Conservation (phyloP, 1,139 yeast genomes). For the Pichia sp. region DNA sequence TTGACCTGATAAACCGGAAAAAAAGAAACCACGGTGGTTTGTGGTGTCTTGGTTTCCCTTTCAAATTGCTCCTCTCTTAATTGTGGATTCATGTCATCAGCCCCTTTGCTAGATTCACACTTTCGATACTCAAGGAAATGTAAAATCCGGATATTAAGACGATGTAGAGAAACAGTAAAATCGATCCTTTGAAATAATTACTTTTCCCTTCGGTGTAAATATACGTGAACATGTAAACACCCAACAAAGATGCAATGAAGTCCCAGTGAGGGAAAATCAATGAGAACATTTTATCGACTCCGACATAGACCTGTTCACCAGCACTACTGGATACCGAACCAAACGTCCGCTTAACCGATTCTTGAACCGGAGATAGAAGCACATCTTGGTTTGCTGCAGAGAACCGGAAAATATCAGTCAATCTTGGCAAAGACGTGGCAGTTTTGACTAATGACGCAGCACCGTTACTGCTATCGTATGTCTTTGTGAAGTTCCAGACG, state of each 20-base stretch:
- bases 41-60: no score
- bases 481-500: slow-evolving; percentile 29
- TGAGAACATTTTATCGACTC: slow-evolving; percentile 50
- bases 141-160: slow-evolving; percentile 80
- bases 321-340: slow-evolving; percentile 7
- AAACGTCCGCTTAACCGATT: background rate
- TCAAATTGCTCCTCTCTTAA: no score
- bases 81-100: no score
- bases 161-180: slow-evolving; percentile 68
- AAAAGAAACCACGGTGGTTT: no score
- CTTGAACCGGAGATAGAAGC: background rate
- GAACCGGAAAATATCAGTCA: slow-evolving; percentile 6
- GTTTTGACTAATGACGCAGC: slow-evolving; percentile 2
- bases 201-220: slow-evolving; percentile 96
- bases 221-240: slow-evolving; percentile 86
- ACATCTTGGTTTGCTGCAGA: background rate
- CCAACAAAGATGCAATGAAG: slow-evolving; percentile 72
- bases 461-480: background rate
- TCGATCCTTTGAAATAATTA: slow-evolving; percentile 92
- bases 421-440: slow-evolving; percentile 4
- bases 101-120: slow-evolving; percentile 1
- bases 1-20: no score
- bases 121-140: slow-evolving; percentile 40
- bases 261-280: slow-evolving; percentile 96
- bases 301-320: slow-evolving; percentile 16